These are phyloP conservation scores for Fraxinus pennsylvanica DNA, from an alignment of 257 asterid species.

Conservation along the genomic window DNA sequence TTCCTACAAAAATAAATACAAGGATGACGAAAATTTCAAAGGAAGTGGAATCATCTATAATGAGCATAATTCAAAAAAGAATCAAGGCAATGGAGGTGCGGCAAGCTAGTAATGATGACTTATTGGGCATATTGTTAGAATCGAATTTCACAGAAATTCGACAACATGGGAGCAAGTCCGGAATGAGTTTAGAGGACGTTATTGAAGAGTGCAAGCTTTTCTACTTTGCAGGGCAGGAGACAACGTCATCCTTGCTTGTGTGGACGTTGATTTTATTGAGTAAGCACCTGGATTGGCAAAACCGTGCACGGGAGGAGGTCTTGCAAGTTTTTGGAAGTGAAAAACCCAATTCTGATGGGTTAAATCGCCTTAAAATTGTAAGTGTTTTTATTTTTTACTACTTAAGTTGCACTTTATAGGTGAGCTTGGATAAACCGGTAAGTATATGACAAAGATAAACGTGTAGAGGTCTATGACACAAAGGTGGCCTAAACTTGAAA, in stretches of 20 bases:
- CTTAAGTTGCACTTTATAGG: too few relatives aligned
- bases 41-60: background rate
- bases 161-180: slow-evolving; percentile 18
- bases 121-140: background rate
- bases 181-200: slow-evolving; percentile 33
- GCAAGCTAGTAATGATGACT: background rate
- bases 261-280: slow-evolving; percentile 31
- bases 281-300: slow-evolving; percentile 33
- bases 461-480: too few relatives aligned
- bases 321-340: background rate
- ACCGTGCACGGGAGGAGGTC: slow-evolving; percentile 31
- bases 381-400: background rate
- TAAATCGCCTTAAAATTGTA: slow-evolving; percentile 28
- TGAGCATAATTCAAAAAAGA: background rate
- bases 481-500: background rate
- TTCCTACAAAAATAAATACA: background rate
- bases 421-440: too few relatives aligned
- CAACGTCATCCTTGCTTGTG: slow-evolving; percentile 27
- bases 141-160: background rate
- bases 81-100: background rate
- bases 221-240: slow-evolving; percentile 35
- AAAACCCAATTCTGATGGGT: slow-evolving; percentile 11
- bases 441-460: too few relatives aligned
- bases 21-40: background rate
- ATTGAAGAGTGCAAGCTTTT: slow-evolving; percentile 36